Evolutionary conservation across 768 basidiomycete genomes (phyloP).

Genomic region (Leucocoprinus leucothites): DNA sequence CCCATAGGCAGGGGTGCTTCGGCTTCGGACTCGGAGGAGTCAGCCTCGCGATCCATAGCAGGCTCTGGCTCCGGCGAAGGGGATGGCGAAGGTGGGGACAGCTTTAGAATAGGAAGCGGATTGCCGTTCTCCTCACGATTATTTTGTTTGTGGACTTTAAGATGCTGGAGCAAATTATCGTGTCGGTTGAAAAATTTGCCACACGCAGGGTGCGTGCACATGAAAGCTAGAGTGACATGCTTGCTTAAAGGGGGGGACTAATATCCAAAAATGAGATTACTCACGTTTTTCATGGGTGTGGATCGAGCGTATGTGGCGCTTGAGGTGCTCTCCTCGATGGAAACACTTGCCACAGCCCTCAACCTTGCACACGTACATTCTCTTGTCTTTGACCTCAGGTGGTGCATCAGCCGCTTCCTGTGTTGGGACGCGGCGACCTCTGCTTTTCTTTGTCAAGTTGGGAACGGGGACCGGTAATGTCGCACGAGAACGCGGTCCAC

Average conservation of each 20-base stretch:
- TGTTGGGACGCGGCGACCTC: conserved; percentile 74
- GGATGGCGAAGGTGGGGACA: conserved; percentile 15
- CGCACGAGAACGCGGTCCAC: conserved; percentile 48
- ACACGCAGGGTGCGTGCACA: conserved; percentile 65
- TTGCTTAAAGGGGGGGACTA: conserved; percentile 11
- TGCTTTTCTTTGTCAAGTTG: conserved; percentile 77
- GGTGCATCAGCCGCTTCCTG: conserved; percentile 22
- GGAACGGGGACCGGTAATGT: conserved; percentile 69
- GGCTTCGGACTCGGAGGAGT: conserved; percentile 8
- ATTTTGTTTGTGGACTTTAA: conserved; percentile 60
- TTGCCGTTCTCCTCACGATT: conserved; percentile 10
- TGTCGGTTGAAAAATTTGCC: conserved; percentile 75
- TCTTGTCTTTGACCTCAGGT: conserved; percentile 24
- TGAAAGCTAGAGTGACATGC: conserved; percentile 50
- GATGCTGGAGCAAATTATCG: conserved; percentile 78
- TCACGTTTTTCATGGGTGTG: conserved; percentile 78
- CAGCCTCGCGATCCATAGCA: conserved; percentile 4
- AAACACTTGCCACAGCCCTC: conserved; percentile 73
- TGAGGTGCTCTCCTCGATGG: conserved; percentile 71
- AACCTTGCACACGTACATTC: conserved; percentile 60
- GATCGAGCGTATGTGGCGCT: conserved; percentile 71
- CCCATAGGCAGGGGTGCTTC: conserved; percentile 9
- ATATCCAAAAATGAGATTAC: conserved; percentile 23
- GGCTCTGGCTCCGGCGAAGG: conserved; percentile 19
- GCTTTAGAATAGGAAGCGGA: conserved; percentile 13